Conservation (phyloP, 139 green algal species). For the Micractinium conductrix region DNA sequence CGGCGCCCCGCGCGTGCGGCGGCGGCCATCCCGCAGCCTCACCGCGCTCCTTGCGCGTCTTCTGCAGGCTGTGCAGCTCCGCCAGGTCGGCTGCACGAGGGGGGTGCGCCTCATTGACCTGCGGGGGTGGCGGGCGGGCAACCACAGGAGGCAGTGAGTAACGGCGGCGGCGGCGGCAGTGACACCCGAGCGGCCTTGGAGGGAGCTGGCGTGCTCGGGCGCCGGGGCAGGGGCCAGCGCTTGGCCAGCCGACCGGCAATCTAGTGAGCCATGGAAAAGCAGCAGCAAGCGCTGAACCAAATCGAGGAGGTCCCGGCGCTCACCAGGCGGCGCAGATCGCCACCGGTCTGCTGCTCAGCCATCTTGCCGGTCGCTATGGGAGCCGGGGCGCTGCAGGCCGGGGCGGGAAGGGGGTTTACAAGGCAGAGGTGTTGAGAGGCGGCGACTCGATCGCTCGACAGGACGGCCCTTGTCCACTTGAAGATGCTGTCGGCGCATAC, state of each 20-base stretch:
- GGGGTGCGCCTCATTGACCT: slow-evolving; percentile 49
- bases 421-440: no score
- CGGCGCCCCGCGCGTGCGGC: background rate
- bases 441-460: no score
- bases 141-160: no score
- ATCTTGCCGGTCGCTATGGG: background rate
- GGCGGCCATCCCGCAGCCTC: background rate
- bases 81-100: slow-evolving; percentile 42
- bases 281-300: background rate
- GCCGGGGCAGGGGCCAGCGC: no score
- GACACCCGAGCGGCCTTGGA: background rate
- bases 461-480: no score
- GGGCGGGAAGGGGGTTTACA: no score
- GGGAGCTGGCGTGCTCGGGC: no score
- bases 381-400: background rate
- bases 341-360: background rate
- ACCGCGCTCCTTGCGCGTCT: slow-evolving; percentile 45
- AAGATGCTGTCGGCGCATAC: no score
- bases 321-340: slow-evolving; percentile 43
- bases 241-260: no score
- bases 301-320: background rate
- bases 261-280: no score
- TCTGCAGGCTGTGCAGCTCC: slow-evolving; percentile 51
- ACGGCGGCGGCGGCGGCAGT: background rate
- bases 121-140: no score